These are phyloP conservation scores for Fraxinus velutina DNA, from an alignment of 305 asterid species.

Conservation along the genomic window DNA sequence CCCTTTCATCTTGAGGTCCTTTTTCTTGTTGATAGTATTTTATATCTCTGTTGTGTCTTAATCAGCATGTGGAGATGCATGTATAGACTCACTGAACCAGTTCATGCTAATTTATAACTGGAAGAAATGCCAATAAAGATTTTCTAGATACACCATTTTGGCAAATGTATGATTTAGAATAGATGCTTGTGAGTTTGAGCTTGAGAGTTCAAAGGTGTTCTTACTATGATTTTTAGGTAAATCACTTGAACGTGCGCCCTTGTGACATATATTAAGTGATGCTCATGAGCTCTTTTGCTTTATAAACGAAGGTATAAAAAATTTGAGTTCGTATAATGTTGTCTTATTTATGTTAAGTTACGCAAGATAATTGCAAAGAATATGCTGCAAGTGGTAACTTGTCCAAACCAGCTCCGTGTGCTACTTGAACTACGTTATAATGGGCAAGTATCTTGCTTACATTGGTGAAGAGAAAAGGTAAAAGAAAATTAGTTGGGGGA, in stretches of 20 bases:
- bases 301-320: not conserved
- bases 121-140: not conserved
- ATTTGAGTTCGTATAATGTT: not conserved
- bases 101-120: not conserved
- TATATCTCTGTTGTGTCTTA: not conserved
- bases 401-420: not conserved
- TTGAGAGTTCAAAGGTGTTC: not conserved
- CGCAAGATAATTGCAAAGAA: not conserved
- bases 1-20: constrained; percentile 71
- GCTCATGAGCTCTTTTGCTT: not conserved
- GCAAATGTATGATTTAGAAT: not conserved
- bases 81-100: not conserved
- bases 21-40: not conserved
- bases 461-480: not conserved
- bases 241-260: not conserved
- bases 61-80: not conserved
- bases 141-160: not conserved
- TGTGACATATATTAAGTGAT: not conserved
- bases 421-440: not conserved
- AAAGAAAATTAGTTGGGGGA: not conserved
- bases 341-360: not conserved
- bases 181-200: not conserved
- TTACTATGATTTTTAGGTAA: not conserved
- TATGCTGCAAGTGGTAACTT: not conserved
- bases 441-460: not conserved